Evolutionary conservation across 176 grass and related monocot species (phyloP).

Genomic region (Hyparrhenia diplandra): DNA sequence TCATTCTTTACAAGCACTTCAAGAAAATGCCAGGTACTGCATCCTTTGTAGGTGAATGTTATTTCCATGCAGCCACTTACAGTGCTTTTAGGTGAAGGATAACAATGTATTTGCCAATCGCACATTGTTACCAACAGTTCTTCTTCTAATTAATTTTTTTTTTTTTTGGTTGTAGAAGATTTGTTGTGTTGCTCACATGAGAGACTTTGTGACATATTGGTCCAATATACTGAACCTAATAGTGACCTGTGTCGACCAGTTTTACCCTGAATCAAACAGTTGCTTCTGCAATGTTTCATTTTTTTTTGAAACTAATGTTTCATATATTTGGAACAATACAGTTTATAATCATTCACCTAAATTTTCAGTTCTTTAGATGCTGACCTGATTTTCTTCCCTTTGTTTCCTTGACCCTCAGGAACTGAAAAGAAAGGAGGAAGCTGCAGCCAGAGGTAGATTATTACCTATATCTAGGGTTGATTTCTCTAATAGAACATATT

Average conservation of each 20-base stretch:
- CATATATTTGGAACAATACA: background rate
- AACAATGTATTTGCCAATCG: background rate
- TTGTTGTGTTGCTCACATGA: background rate
- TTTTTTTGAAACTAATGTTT: no score
- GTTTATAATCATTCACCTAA: background rate
- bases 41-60: no score
- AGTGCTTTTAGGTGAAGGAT: background rate
- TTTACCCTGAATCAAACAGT: background rate
- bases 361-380: background rate
- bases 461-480: background rate
- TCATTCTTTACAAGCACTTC: no score
- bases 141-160: background rate
- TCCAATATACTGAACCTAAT: background rate
- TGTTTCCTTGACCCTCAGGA: conserved; percentile 49
- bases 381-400: conserved; percentile 11
- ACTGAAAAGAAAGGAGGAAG: conserved; percentile 90
- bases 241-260: background rate
- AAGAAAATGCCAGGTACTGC: no score
- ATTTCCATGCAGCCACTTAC: background rate
- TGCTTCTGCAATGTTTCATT: no score
- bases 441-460: conserved; percentile 70
- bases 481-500: background rate
- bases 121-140: background rate
- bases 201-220: conserved; percentile 2
- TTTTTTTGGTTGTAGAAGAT: background rate